Conservation (phyloP, 257 asterid genomes). For the Anisodus tanguticus region DNA sequence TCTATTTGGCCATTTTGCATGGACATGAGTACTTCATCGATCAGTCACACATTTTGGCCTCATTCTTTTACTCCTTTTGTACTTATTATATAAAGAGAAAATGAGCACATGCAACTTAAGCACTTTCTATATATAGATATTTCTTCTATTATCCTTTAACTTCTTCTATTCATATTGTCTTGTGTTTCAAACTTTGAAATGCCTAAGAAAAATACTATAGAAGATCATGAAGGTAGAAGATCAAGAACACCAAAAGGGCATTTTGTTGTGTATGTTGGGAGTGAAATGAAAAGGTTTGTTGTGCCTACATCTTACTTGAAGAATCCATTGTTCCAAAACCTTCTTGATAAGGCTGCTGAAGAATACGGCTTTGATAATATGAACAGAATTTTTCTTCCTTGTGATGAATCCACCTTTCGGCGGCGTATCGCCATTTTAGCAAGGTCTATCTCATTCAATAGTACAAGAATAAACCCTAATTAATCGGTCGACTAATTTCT, state of each 20-base stretch:
- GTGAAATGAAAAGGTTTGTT: conserved; percentile 49
- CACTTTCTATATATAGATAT: not conserved
- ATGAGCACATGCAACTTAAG: not conserved
- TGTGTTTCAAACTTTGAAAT: not conserved
- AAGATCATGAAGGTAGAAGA: conserved; percentile 5
- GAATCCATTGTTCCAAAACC: conserved; percentile 48
- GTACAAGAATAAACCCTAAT: conserved; percentile 19
- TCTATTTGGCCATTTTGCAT: conserved; percentile 21
- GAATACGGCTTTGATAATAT: conserved; percentile 51
- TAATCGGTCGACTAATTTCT: not conserved
- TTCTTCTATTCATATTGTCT: not conserved
- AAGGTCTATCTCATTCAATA: conserved; percentile 9
- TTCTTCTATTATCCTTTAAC: not conserved
- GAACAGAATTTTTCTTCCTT: conserved; percentile 24
- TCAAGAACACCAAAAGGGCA: conserved; percentile 60
- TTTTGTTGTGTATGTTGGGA: conserved; percentile 72
- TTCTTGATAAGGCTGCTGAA: conserved; percentile 64
- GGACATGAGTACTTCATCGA: not conserved
- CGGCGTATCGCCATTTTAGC: conserved; percentile 18
- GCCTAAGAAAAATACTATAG: not conserved
- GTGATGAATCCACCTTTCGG: conserved; percentile 24
- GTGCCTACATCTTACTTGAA: conserved; percentile 62
- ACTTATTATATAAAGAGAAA: conserved; percentile 1
- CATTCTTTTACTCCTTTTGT: conserved; percentile 26
- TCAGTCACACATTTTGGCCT: conserved; percentile 23